phyloP scores from a whole-genome alignment of 148 eudicot genomes.

The Vaccinium darrowii region DNA sequence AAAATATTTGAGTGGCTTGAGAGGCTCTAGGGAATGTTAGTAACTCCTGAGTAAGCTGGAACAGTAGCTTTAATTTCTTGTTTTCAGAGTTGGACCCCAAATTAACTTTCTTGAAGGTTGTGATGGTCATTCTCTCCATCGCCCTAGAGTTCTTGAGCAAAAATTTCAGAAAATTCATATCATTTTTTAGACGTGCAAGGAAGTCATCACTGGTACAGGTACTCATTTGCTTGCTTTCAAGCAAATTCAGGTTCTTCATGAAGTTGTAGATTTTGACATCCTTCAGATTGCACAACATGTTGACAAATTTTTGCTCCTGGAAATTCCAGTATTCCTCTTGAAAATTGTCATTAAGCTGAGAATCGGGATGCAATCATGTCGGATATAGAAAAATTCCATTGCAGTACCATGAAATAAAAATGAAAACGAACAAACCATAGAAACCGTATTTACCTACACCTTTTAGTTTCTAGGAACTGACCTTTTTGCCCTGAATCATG shows the following conservation, averaged over 20 bases:
- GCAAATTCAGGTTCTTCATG: not conserved
- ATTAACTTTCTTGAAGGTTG: not conserved
- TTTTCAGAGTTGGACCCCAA: not conserved
- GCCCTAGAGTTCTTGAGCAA: not conserved
- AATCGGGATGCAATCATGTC: not conserved
- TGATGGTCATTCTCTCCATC: not conserved
- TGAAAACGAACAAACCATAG: not conserved
- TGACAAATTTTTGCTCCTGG: not conserved
- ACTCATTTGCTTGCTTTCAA: not conserved
- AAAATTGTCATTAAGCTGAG: not conserved
- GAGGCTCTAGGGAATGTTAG: not conserved
- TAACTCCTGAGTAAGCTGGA: not conserved
- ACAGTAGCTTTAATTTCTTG: not conserved
- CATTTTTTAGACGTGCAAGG: not conserved
- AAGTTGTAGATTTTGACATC: not conserved
- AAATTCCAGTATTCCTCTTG: conserved; percentile 9
- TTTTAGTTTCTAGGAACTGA: not conserved
- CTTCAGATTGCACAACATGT: conserved; percentile 7
- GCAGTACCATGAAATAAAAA: not conserved
- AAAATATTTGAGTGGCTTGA: not conserved
- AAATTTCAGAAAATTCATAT: not conserved
- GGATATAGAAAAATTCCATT: not conserved
- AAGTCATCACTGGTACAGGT: not conserved
- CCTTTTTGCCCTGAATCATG: not conserved
- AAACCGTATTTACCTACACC: too few relatives aligned